phyloP scores from a whole-genome alignment of 495 filamentous ascomycete species.

The Aspergillus campestris region DNA sequence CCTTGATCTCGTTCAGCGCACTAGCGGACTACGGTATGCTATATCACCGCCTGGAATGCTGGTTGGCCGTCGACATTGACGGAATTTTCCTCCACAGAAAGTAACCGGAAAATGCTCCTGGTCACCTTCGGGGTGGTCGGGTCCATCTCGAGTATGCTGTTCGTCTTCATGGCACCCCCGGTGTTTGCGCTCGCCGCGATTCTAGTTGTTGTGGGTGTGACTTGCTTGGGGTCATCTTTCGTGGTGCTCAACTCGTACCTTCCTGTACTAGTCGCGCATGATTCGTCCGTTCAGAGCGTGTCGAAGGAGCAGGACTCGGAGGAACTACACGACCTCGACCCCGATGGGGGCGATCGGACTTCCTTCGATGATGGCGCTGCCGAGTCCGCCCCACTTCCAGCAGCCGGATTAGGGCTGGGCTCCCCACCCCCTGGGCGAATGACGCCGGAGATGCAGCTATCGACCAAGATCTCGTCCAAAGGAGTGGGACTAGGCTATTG shows the following conservation, averaged over 20 bases:
- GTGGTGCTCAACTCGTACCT: constrained; percentile 46
- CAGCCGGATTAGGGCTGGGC: not conserved
- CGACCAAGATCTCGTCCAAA: constrained; percentile 70
- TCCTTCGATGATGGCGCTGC: constrained; percentile 28
- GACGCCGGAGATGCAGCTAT: constrained; percentile 61
- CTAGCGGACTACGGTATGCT: constrained; percentile 45
- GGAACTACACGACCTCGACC: constrained; percentile 18
- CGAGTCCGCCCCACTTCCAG: not conserved
- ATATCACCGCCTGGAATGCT: not conserved
- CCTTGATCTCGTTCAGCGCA: constrained; percentile 44
- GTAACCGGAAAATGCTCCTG: constrained; percentile 61
- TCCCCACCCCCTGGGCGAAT: constrained; percentile 15
- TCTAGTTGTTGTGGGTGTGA: constrained; percentile 74
- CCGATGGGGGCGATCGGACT: constrained; percentile 17
- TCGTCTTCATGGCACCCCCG: constrained; percentile 61
- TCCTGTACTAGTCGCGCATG: constrained; percentile 41
- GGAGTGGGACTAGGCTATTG: constrained; percentile 76
- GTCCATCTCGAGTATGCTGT: constrained; percentile 71
- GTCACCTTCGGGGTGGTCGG: constrained; percentile 74
- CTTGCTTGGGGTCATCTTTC: constrained; percentile 50
- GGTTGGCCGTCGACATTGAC: not conserved
- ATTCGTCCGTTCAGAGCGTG: constrained; percentile 28
- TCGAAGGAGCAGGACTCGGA: constrained; percentile 12
- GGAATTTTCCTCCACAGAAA: constrained; percentile 15
- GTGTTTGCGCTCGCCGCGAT: constrained; percentile 68